Percentiles rank a stretch among this genome's conserved stretches.
These are phyloP conservation scores for Solanum lignicaule DNA, from an alignment of 257 asterid species.

Conservation along the genomic window DNA sequence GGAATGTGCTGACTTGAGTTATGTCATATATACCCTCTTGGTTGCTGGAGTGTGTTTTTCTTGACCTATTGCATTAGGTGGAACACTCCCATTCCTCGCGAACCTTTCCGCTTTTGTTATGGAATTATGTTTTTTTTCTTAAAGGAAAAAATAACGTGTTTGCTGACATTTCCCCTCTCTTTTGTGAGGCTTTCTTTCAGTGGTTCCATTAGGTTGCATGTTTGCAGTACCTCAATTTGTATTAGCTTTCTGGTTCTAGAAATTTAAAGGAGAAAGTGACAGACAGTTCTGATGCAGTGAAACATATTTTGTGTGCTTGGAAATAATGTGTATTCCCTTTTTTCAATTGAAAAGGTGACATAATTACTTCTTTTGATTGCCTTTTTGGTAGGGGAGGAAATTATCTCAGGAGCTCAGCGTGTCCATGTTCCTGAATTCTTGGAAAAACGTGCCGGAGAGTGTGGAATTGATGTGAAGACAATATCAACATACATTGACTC, in stretches of 20 bases:
- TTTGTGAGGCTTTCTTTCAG: neutral
- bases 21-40: neutral
- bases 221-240: neutral
- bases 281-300: neutral
- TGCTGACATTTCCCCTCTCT: neutral
- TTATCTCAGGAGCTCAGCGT: constrained; percentile 95
- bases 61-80: neutral
- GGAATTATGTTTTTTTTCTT: neutral
- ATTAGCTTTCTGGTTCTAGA: neutral
- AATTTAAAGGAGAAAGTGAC: neutral
- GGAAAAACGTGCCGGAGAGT: constrained; percentile 53
- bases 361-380: neutral
- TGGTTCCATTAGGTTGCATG: neutral
- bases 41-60: neutral
- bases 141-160: neutral
- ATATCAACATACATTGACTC: constrained; percentile 77
- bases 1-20: neutral
- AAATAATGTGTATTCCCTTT: neutral
- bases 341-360: neutral
- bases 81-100: neutral
- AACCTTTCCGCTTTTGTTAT: neutral
- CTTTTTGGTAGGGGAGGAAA: constrained; percentile 64
- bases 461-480: constrained; percentile 66
- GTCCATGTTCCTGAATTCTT: constrained; percentile 56
- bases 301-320: neutral